Percentiles rank a stretch among this genome's conserved stretches.
phyloP scores from a whole-genome alignment of 257 asterid genomes.

The Solanum commersonii region DNA sequence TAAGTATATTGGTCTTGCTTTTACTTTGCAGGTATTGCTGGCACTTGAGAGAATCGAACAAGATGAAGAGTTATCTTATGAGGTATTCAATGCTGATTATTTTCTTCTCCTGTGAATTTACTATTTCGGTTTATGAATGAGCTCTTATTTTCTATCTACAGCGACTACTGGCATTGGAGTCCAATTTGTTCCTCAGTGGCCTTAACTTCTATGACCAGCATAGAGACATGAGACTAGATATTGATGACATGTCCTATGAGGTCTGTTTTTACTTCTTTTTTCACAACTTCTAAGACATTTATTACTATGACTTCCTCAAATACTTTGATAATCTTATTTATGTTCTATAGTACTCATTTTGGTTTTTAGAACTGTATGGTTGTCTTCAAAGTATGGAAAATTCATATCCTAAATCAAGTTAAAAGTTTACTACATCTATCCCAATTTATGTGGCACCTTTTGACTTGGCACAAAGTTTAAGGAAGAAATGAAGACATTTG shows the following conservation, averaged over 20 bases:
- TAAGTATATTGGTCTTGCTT: neutral
- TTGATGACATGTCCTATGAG: conserved; percentile 95
- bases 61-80: conserved; percentile 53
- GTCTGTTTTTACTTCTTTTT: conserved; percentile 16
- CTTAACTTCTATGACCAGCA: conserved; percentile 71
- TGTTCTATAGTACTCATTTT: neutral
- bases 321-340: neutral
- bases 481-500: neutral
- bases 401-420: neutral
- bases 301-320: neutral
- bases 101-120: neutral
- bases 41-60: conserved; percentile 86
- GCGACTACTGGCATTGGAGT: conserved; percentile 65
- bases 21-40: conserved; percentile 40
- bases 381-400: neutral
- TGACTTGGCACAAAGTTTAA: neutral
- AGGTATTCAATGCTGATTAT: conserved; percentile 31
- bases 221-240: conserved; percentile 79
- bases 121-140: neutral
- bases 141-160: conserved; percentile 17
- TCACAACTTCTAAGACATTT: neutral
- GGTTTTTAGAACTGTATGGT: neutral
- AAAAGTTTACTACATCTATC: neutral
- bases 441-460: neutral
- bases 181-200: conserved; percentile 51